phyloP scores from a whole-genome alignment of 768 basidiomycete genomes.

The Serpula lacrymans region DNA sequence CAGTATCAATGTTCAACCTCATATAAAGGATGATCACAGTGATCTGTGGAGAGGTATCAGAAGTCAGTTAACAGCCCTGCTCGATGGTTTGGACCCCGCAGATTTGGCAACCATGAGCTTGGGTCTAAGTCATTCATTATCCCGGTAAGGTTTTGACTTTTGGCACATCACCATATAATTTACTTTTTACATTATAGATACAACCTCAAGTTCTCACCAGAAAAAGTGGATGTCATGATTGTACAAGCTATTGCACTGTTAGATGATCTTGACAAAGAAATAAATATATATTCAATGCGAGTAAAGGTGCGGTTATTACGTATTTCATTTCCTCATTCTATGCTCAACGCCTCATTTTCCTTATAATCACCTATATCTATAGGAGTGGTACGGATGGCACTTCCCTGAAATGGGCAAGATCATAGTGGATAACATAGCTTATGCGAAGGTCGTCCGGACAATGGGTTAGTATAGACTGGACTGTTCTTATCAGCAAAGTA shows the following conservation, averaged over 20 bases:
- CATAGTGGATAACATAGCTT: slow-evolving; percentile 94
- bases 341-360: not conserved
- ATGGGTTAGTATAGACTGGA: slow-evolving; percentile 64
- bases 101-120: slow-evolving; percentile 97
- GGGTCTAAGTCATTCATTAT: slow-evolving; percentile 95
- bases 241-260: slow-evolving; percentile 97
- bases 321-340: slow-evolving; percentile 1
- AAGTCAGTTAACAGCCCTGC: slow-evolving; percentile 76
- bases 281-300: slow-evolving; percentile 99
- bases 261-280: slow-evolving; percentile 99
- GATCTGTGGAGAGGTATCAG: slow-evolving; percentile 98
- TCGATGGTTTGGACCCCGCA: slow-evolving; percentile 90
- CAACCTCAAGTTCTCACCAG: slow-evolving; percentile 99
- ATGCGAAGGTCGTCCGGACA: slow-evolving; percentile 86
- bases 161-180: slow-evolving; percentile 1
- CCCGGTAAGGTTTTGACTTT: slow-evolving; percentile 53
- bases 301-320: slow-evolving; percentile 67
- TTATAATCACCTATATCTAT: not conserved
- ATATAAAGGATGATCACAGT: slow-evolving; percentile 49
- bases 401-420: slow-evolving; percentile 99
- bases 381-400: slow-evolving; percentile 99
- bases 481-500: slow-evolving; percentile 1
- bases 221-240: slow-evolving; percentile 99
- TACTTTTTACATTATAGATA: slow-evolving; percentile 52
- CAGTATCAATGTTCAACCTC: slow-evolving; percentile 77